A percentile compares a stretch with the other conserved stretches of the same genome.
Evolutionary conservation across 768 basidiomycete species (phyloP).

Genomic region (Melanogaster broomeanus): DNA sequence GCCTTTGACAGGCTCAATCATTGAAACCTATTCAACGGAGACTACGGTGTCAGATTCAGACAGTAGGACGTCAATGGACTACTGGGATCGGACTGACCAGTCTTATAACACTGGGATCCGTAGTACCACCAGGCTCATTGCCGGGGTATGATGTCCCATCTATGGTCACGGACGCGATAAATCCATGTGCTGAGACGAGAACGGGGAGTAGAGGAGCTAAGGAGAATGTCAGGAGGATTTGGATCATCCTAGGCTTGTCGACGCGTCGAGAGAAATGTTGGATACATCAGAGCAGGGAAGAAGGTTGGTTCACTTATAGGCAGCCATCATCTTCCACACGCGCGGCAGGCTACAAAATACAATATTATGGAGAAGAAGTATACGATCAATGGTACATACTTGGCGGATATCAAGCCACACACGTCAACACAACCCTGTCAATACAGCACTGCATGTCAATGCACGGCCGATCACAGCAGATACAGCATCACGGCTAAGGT

Average conservation of each 20-base stretch:
- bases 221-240: constrained; percentile 8
- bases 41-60: background rate
- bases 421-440: too few relatives aligned
- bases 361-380: too few relatives aligned
- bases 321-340: too few relatives aligned
- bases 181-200: constrained; percentile 34
- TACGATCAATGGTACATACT: too few relatives aligned
- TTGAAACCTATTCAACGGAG: constrained; percentile 22
- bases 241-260: constrained; percentile 10
- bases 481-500: too few relatives aligned
- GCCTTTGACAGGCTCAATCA: constrained; percentile 55
- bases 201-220: constrained; percentile 15
- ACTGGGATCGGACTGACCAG: constrained; percentile 26
- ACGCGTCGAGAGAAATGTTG: background rate
- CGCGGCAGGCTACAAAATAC: too few relatives aligned
- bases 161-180: constrained; percentile 28
- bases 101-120: constrained; percentile 43
- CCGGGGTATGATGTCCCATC: constrained; percentile 30
- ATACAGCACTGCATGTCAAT: too few relatives aligned
- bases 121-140: constrained; percentile 34
- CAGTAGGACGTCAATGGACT: background rate
- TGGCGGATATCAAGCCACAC: too few relatives aligned
- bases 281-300: background rate
- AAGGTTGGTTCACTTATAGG: too few relatives aligned
- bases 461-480: too few relatives aligned